Evolutionary conservation across 1,139 yeast species (phyloP), one percentile per base, ranked within the genome.

Genomic region (Kazachstania sp.): DNA sequence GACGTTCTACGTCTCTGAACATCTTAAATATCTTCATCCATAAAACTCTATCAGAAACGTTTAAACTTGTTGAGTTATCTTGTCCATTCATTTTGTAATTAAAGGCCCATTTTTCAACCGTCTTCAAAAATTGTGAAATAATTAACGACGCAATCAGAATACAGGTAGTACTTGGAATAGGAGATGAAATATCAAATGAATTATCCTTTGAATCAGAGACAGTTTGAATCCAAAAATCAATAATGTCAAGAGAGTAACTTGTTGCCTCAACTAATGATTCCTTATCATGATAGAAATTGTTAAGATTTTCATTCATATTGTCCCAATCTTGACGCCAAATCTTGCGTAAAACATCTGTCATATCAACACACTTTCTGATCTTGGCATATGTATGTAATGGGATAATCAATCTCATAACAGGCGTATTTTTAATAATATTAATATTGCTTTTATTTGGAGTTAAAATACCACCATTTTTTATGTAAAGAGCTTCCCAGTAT

Each of bases 101-200:
- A 12, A 61, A 59, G 1, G 76, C 73, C 72, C 75, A 71, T 39
- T 65, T 67, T 58, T 83, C 90, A 36, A 82, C 67, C 7, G 71
- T 67, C 49, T 72, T 71, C 51, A 83, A 65, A 56, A 79, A 81
- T 49, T 81, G 84, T 3, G 86, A 78, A 48, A 83, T 70, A 39
- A 82, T 67, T 47, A 83, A 63, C 4, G 79, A 67, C 2, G 87
- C 71, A 1, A 82, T 75, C 58, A 81, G 81, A 28, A 82, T 72
- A 59, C 86, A 80, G 0, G 86, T 79, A 39, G 82, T 75, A 57
- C 83, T 81, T 61, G 82, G 81, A 16, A 83, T 83, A 2, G 92
- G 92, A 0, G 88, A 81, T 54, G 86, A 70, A 0, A 83, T 78
- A 59, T 78, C 77, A 49, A 77, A 79, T 2, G 82, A 78, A 59